A percentile compares a stretch with the other conserved stretches of the same genome.
These are phyloP conservation scores for Myxozyma monticola DNA, from an alignment of 805 yeast species.

Conservation along the genomic window DNA sequence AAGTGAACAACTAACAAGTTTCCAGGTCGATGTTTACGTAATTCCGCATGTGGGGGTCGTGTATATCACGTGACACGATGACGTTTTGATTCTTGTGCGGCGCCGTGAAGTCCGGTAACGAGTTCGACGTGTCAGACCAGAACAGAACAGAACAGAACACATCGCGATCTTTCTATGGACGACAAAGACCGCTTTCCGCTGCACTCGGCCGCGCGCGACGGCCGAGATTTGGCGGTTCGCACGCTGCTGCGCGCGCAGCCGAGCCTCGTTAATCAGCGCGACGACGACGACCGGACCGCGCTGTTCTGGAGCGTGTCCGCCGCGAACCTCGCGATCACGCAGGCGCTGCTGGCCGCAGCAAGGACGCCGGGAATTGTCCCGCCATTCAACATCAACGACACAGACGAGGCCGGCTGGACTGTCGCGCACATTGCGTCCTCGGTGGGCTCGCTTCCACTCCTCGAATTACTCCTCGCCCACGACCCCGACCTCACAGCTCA, in stretches of 20 bases:
- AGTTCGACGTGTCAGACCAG: no score
- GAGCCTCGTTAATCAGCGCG: slow-evolving; percentile 49
- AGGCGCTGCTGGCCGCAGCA: slow-evolving; percentile 39
- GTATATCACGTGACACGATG: no score
- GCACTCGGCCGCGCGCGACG: slow-evolving; percentile 68
- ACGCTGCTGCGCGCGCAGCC: slow-evolving; percentile 54
- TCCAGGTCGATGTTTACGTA: no score
- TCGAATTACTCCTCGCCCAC: slow-evolving; percentile 52
- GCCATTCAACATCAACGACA: slow-evolving; percentile 53
- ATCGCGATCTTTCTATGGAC: no score
- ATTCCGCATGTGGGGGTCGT: no score
- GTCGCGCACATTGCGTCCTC: slow-evolving; percentile 82
- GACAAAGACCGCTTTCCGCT: slow-evolving; percentile 18
- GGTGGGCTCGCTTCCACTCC: slow-evolving; percentile 59
- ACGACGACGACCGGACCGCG: slow-evolving; percentile 76
- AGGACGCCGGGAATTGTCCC: slow-evolving; percentile 34
- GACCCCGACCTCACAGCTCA: slow-evolving; percentile 61
- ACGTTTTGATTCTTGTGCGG: no score
- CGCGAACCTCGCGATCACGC: slow-evolving; percentile 54
- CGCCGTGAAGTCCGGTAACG: no score
- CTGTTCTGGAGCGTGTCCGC: slow-evolving; percentile 86
- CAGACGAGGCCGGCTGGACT: slow-evolving; percentile 80
- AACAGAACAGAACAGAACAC: no score
- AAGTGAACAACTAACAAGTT: no score
- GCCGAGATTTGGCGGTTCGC: slow-evolving; percentile 53